Percentiles rank a stretch among this genome's conserved stretches.
Evolutionary conservation across 768 basidiomycete genomes (phyloP).

Genomic region (Psilocybe sp.): DNA sequence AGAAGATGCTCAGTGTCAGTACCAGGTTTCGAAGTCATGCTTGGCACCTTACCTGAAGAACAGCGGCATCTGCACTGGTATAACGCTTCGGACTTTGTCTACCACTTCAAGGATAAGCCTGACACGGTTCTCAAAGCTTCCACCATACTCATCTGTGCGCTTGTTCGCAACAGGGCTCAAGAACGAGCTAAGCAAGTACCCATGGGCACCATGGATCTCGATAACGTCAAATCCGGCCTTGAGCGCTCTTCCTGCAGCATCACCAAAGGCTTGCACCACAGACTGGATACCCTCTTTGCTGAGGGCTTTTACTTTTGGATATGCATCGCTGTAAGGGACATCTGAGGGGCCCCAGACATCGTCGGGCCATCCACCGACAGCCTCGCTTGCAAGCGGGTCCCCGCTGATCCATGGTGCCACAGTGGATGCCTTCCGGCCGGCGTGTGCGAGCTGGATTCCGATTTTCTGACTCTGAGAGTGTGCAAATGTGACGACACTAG

Average conservation of each 20-base stretch:
- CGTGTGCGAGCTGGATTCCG: conserved; percentile 74
- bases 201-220: conserved; percentile 67
- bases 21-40: conserved; percentile 1
- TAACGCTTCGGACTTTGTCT: conserved; percentile 57
- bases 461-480: conserved; percentile 69
- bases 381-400: conserved; percentile 27
- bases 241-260: conserved; percentile 19
- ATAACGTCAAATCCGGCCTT: conserved; percentile 21
- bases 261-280: conserved; percentile 53
- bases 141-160: conserved; percentile 67
- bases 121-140: conserved; percentile 66
- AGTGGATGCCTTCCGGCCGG: conserved; percentile 72
- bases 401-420: conserved; percentile 56
- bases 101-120: conserved; percentile 62
- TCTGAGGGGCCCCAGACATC: conserved; percentile 57
- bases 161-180: conserved; percentile 56
- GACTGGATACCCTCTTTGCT: conserved; percentile 53
- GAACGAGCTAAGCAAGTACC: conserved; percentile 56
- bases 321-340: conserved; percentile 39
- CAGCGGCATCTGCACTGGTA: conserved; percentile 62
- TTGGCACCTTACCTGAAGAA: conserved; percentile 53
- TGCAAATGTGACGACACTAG: conserved; percentile 64
- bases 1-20: background rate
- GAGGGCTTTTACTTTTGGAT: conserved; percentile 54
- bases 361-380: conserved; percentile 49